phyloP scores from a whole-genome alignment of 1,284 basidiomycete species.

The Schizophyllum amplum region DNA sequence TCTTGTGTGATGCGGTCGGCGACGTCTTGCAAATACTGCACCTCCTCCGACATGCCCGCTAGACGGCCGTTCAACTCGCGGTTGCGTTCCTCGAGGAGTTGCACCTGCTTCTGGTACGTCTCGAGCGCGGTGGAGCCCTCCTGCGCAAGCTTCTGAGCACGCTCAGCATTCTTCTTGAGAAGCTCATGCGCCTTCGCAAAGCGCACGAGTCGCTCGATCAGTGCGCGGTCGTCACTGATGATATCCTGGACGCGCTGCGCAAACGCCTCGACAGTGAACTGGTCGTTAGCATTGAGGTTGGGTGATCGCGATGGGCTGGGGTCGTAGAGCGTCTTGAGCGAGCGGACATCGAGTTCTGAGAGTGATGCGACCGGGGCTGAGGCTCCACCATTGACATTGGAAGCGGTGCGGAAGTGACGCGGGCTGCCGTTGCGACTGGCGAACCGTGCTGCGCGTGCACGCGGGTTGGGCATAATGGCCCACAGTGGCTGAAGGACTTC shows the following conservation, averaged over 20 bases:
- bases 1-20: conserved; percentile 54
- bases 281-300: conserved; percentile 25
- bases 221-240: conserved; percentile 69
- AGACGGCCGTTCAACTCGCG: conserved; percentile 16
- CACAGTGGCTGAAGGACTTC: conserved; percentile 68
- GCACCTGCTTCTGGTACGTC: conserved; percentile 84
- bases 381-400: conserved; percentile 30
- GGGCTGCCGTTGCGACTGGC: conserved; percentile 19
- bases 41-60: conserved; percentile 55
- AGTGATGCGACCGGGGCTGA: conserved; percentile 42
- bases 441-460: conserved; percentile 64
- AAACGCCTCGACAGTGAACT: conserved; percentile 67
- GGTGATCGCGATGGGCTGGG: conserved; percentile 25
- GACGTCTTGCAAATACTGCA: conserved; percentile 51
- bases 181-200: conserved; percentile 83
- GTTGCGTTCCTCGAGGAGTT: conserved; percentile 70
- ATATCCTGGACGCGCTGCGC: conserved; percentile 69
- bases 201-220: conserved; percentile 76
- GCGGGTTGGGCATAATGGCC: conserved; percentile 71
- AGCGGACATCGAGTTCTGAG: conserved; percentile 72
- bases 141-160: conserved; percentile 82
- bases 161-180: conserved; percentile 83
- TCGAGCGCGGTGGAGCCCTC: conserved; percentile 72
- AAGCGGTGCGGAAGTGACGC: conserved; percentile 41
- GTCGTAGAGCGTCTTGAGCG: conserved; percentile 69